These are phyloP conservation scores for Gillenia trifoliata DNA, from an alignment of 306 rosid genomes.

Conservation along the genomic window DNA sequence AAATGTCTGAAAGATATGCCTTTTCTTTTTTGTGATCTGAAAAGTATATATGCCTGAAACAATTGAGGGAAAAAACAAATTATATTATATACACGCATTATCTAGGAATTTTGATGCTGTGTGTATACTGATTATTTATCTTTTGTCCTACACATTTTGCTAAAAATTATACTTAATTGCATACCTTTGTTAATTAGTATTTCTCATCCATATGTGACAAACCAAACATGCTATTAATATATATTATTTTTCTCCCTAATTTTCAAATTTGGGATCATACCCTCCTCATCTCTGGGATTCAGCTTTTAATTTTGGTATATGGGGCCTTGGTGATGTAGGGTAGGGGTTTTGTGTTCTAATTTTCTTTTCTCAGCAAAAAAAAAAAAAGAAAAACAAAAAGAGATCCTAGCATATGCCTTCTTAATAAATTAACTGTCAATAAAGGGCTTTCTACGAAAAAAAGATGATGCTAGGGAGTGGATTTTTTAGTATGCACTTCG, in stretches of 20 bases:
- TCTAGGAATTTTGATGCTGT: neutral
- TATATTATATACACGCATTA: neutral
- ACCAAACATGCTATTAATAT: neutral
- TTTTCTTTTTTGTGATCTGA: neutral
- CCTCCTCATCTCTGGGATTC: neutral
- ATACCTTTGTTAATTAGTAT: neutral
- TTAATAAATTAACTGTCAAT: neutral
- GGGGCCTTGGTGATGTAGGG: neutral
- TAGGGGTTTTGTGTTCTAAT: neutral
- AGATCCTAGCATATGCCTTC: neutral
- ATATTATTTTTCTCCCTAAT: neutral
- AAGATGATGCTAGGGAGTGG: no score
- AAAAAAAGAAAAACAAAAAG: neutral
- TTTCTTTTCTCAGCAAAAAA: neutral
- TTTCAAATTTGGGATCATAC: neutral
- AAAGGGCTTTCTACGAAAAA: no score
- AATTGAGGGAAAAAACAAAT: neutral
- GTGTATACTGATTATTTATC: neutral
- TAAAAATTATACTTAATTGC: neutral
- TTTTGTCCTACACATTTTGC: neutral
- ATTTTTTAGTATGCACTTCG: no score
- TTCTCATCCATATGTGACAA: neutral
- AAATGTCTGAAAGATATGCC: neutral
- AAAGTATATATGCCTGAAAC: neutral
- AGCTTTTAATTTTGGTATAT: neutral